Conservation (phyloP, 2,329 filamentous ascomycete species). For the Penicillium freii region DNA sequence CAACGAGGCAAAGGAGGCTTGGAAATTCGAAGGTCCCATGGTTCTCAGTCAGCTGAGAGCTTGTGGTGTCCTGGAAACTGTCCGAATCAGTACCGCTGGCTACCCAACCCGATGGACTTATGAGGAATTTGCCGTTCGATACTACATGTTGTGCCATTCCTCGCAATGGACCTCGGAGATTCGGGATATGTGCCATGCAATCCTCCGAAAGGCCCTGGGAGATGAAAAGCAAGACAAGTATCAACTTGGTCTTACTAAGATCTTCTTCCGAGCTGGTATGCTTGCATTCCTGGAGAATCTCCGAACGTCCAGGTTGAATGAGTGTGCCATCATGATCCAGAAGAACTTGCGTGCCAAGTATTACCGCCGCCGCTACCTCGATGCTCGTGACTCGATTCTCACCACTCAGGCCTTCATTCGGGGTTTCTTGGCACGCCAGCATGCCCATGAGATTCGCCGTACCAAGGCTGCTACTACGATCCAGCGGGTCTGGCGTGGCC, state of each 20-base stretch:
- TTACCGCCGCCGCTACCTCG: slow-evolving; percentile 86
- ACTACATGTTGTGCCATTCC: slow-evolving; percentile 96
- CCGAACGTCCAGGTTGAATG: slow-evolving; percentile 83
- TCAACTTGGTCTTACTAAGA: slow-evolving; percentile 95
- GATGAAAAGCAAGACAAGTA: slow-evolving; percentile 86
- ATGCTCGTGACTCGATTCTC: slow-evolving; percentile 78
- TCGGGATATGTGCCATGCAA: slow-evolving; percentile 87
- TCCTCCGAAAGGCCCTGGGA: slow-evolving; percentile 82
- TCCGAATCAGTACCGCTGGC: slow-evolving; percentile 93
- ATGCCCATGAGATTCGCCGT: slow-evolving; percentile 75
- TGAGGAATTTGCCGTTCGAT: slow-evolving; percentile 93
- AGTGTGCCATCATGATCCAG: slow-evolving; percentile 95
- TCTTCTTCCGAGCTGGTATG: slow-evolving; percentile 99
- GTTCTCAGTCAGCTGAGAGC: slow-evolving; percentile 94
- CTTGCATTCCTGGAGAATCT: slow-evolving; percentile 95
- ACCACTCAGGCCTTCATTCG: slow-evolving; percentile 74
- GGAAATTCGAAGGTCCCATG: slow-evolving; percentile 99
- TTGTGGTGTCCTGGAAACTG: slow-evolving; percentile 97
- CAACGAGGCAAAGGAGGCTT: slow-evolving; percentile 92
- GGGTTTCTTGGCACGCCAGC: slow-evolving; percentile 73
- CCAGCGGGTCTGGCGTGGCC: slow-evolving; percentile 89
- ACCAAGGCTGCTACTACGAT: slow-evolving; percentile 89
- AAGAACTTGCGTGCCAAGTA: slow-evolving; percentile 97
- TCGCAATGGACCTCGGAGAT: slow-evolving; percentile 91
- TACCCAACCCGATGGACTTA: slow-evolving; percentile 99